Evolutionary conservation across 1,139 yeast genomes (phyloP).

Genomic region (Magnusiomyces tetraspermus): DNA sequence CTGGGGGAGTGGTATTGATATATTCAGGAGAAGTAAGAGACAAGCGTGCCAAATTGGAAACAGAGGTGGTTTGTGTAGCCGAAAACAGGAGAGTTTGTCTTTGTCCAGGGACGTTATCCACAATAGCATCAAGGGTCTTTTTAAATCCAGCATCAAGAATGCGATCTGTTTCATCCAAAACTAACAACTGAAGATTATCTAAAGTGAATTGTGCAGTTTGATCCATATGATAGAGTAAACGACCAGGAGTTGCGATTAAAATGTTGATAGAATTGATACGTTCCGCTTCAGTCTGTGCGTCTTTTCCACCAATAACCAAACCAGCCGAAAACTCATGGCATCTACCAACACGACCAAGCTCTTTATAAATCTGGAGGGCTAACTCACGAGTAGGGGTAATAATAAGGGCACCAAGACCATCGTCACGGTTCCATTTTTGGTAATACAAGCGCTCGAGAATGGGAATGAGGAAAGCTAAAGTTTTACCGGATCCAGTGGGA

Average conservation of each 20-base stretch:
- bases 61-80: constrained; percentile 88
- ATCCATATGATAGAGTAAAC: constrained; percentile 89
- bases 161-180: constrained; percentile 93
- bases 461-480: constrained; percentile 85
- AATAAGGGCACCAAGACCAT: constrained; percentile 87
- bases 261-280: constrained; percentile 78
- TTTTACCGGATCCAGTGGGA: constrained; percentile 93
- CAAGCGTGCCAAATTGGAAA: constrained; percentile 78
- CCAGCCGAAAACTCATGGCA: constrained; percentile 83
- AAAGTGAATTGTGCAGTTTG: constrained; percentile 83
- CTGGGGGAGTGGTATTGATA: constrained; percentile 44
- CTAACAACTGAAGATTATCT: constrained; percentile 68
- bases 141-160: constrained; percentile 96
- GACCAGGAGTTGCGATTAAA: constrained; percentile 91
- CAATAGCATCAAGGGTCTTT: constrained; percentile 74
- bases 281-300: constrained; percentile 76
- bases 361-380: constrained; percentile 91
- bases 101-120: constrained; percentile 64
- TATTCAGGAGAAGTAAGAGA: constrained; percentile 73
- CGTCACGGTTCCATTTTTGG: constrained; percentile 74
- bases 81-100: constrained; percentile 86
- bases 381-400: constrained; percentile 91
- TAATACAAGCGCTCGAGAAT: constrained; percentile 62
- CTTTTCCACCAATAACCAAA: constrained; percentile 93
- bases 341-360: constrained; percentile 73